Conservation (phyloP, 2,329 filamentous ascomycete species). For the Cladosporium sp. region DNA sequence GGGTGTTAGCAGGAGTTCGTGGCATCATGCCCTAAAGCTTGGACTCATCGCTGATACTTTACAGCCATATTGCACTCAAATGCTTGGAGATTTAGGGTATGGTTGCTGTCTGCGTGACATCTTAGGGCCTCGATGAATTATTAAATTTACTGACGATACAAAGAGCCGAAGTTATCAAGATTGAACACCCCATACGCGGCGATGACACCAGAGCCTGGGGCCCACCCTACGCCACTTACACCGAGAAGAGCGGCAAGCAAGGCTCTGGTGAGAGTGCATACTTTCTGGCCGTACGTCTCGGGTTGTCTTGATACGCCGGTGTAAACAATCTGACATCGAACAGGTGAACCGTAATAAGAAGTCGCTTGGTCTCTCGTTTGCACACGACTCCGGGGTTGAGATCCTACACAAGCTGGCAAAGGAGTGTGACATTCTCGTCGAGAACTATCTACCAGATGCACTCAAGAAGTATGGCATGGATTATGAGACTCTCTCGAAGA, state of each 20-base stretch:
- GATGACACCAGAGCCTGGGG: slow-evolving; percentile 98
- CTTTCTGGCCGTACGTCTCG: slow-evolving; percentile 75
- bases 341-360: slow-evolving; percentile 98
- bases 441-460: slow-evolving; percentile 91
- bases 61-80: slow-evolving; percentile 96
- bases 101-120: slow-evolving; percentile 34
- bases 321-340: not conserved
- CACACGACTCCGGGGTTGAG: slow-evolving; percentile 76
- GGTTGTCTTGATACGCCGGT: not conserved
- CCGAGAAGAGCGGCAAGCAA: slow-evolving; percentile 45
- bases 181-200: slow-evolving; percentile 87
- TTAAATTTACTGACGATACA: not conserved
- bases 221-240: slow-evolving; percentile 85
- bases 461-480: slow-evolving; percentile 90
- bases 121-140: not conserved
- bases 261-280: slow-evolving; percentile 93
- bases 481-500: slow-evolving; percentile 73
- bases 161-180: slow-evolving; percentile 94
- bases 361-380: slow-evolving; percentile 87
- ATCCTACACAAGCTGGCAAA: slow-evolving; percentile 83
- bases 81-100: slow-evolving; percentile 92
- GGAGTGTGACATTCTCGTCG: slow-evolving; percentile 88
- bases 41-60: slow-evolving; percentile 16
- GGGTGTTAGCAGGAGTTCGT: slow-evolving; percentile 84
- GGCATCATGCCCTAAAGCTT: not conserved